Percentiles rank a stretch among this genome's conserved stretches.
Conservation (phyloP, 805 yeast genomes). For the Nakazawaea peltata region DNA sequence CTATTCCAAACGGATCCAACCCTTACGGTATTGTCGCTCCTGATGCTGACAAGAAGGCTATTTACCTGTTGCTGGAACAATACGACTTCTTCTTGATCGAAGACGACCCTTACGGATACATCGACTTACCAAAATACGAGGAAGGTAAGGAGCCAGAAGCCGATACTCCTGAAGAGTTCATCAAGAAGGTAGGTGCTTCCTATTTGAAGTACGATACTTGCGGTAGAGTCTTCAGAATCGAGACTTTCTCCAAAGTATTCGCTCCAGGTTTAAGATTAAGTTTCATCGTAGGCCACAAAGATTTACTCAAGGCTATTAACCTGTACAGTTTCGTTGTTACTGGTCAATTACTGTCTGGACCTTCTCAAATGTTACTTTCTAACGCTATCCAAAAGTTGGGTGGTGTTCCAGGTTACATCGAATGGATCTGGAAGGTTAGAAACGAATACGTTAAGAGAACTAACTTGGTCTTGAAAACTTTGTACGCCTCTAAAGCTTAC, state of each 20-base stretch:
- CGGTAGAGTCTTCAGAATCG: slow-evolving; percentile 46
- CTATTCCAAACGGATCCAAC: slow-evolving; percentile 53
- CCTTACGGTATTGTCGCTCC: slow-evolving; percentile 42
- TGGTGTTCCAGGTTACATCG: slow-evolving; percentile 36
- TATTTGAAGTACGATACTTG: slow-evolving; percentile 39
- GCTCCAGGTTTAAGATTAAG: slow-evolving; percentile 52
- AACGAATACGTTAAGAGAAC: slow-evolving; percentile 35
- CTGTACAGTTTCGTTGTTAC: slow-evolving; percentile 29
- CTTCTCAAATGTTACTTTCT: slow-evolving; percentile 37
- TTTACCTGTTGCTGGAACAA: slow-evolving; percentile 38
- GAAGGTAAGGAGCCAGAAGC: slow-evolving; percentile 22
- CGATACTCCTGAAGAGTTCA: slow-evolving; percentile 29
- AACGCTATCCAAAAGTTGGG: slow-evolving; percentile 30
- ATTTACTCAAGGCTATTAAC: slow-evolving; percentile 29
- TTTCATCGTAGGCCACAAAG: slow-evolving; percentile 39
- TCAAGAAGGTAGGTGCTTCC: slow-evolving; percentile 32
- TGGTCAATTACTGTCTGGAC: slow-evolving; percentile 41
- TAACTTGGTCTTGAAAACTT: slow-evolving; percentile 26
- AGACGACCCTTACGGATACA: slow-evolving; percentile 54
- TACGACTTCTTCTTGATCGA: slow-evolving; percentile 46
- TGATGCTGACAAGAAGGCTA: slow-evolving; percentile 29
- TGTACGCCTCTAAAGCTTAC: slow-evolving; percentile 28
- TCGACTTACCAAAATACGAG: slow-evolving; percentile 31
- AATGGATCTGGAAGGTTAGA: slow-evolving; percentile 42
- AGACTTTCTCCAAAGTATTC: slow-evolving; percentile 48